These are phyloP conservation scores for Ophiostoma sp. DNA, from an alignment of 2,329 filamentous ascomycete species.

Conservation along the genomic window DNA sequence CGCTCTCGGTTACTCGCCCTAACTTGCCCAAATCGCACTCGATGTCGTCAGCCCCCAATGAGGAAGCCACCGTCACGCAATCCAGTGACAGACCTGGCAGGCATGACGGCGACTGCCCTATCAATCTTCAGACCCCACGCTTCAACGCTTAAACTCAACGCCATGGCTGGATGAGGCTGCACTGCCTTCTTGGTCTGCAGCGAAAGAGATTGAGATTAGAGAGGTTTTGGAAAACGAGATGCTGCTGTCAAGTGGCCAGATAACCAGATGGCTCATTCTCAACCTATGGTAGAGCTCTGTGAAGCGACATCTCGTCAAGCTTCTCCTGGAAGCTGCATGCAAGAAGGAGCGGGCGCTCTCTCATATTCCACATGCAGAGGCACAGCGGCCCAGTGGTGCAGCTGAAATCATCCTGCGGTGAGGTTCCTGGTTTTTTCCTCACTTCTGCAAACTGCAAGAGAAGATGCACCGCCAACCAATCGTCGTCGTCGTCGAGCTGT, in stretches of 20 bases:
- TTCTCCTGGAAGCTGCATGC: neutral
- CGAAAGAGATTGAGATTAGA: neutral
- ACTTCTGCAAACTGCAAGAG: neutral
- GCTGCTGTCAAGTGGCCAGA: neutral
- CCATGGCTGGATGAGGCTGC: neutral
- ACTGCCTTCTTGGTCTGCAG: neutral
- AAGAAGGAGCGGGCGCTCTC: neutral
- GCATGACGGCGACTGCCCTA: neutral
- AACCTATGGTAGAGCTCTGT: neutral
- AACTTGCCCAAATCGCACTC: neutral
- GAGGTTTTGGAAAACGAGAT: neutral
- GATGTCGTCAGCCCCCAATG: neutral
- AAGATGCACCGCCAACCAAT: neutral
- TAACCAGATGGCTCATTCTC: neutral
- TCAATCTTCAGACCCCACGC: neutral
- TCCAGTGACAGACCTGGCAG: neutral
- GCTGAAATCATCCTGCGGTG: neutral
- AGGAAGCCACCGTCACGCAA: constrained; percentile 7
- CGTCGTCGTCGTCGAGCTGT: neutral
- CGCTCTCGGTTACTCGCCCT: neutral
- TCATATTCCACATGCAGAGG: neutral
- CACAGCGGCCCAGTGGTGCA: neutral
- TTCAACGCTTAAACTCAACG: neutral
- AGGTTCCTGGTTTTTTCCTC: neutral
- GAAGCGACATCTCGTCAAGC: neutral